These are phyloP conservation scores for Pichia sp. DNA, from an alignment of 1,139 yeast genomes.

Conservation along the genomic window DNA sequence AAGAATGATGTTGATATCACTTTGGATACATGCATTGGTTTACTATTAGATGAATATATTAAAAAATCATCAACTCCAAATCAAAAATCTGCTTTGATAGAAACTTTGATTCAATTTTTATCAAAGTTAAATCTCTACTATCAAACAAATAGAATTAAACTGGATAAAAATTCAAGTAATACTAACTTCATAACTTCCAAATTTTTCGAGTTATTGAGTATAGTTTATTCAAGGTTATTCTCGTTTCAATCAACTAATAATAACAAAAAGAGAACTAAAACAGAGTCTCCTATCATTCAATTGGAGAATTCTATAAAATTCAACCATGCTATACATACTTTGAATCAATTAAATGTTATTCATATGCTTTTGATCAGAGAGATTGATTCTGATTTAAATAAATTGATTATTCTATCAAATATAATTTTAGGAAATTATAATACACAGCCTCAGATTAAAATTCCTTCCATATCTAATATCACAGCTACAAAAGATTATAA, in stretches of 20 bases:
- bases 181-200: constrained; percentile 25
- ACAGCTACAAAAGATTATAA: constrained; percentile 15
- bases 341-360: constrained; percentile 24
- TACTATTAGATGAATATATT: constrained; percentile 21
- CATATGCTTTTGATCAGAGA: constrained; percentile 24
- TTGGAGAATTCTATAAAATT: constrained; percentile 15
- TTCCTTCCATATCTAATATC: constrained; percentile 17
- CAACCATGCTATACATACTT: constrained; percentile 18
- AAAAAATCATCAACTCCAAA: constrained; percentile 12
- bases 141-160: constrained; percentile 22
- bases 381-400: constrained; percentile 27
- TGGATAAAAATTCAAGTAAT: constrained; percentile 16
- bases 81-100: constrained; percentile 24
- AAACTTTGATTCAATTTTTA: constrained; percentile 25
- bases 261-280: constrained; percentile 11
- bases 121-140: constrained; percentile 26
- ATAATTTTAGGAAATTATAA: constrained; percentile 17
- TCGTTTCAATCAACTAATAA: constrained; percentile 13
- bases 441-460: constrained; percentile 12
- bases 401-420: constrained; percentile 24
- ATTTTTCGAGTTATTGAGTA: constrained; percentile 23
- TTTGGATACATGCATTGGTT: constrained; percentile 20
- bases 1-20: constrained; percentile 20
- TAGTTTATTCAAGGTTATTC: constrained; percentile 21
- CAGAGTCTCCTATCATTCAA: constrained; percentile 6